Evolutionary conservation across 805 yeast species (phyloP), one percentile per base, ranked within the genome.

Genomic region (Saturnispora mendoncae): DNA sequence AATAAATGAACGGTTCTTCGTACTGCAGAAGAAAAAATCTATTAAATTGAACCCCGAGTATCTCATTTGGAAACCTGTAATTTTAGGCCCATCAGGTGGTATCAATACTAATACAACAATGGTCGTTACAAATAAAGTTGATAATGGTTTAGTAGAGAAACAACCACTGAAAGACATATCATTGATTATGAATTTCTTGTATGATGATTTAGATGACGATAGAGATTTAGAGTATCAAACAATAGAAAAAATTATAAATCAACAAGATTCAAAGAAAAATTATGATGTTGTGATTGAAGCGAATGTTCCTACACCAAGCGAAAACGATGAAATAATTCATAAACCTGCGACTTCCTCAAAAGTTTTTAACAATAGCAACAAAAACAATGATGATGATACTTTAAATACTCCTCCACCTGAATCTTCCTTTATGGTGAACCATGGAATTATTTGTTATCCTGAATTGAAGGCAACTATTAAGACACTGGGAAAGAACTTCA

Each of bases 71-170:
- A 83, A 81, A 51, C 87, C 88, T 1, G 70, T 84, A 60, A 71
- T 84, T n/a, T 71, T 77, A 51, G 94, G 94, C 0, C 90, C 92
- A 0, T 80, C 88, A 0, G 86, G 92, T 18, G 95, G 94, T 12
- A 79, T 85, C 27, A 81, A 82, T 51, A 74, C 81, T 0, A 76
- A 75, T 0, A 69, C 75, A 1, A 65, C 72, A 1, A 56, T 55
- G 61, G 64, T 61, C 28, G 37, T 57, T 6, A 61, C 66, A 0
- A 44, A 44, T 23, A 43, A 47, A 23, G 43, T 29, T 39, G 38
- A 20, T 38, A 24, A 34, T 29, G 58, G 52, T 31, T 57, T 54
- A 15, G 51, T 49, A 33, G 59, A 58, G 1, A 55, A 52, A 31
- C 47, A 51, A 14, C 48, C 61, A 19, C 60, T 64, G 57, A 70